Conservation (phyloP, 176 grass and related monocot genomes). For the Bonia amplexicaulis region DNA sequence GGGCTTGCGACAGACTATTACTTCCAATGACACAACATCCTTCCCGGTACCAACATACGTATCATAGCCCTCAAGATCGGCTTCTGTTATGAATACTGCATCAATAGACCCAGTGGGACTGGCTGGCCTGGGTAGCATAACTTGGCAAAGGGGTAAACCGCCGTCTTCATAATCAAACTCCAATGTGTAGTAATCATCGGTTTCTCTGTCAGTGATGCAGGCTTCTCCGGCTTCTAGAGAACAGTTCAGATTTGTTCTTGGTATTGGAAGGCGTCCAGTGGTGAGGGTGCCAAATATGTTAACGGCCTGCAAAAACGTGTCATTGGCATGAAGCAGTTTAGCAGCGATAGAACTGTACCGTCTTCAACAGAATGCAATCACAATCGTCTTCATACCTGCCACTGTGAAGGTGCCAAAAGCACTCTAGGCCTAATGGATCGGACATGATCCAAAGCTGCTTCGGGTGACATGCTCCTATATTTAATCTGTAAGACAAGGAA, state of each 20-base stretch:
- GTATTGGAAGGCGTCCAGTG: slow-evolving; percentile 30
- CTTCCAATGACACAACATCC: slow-evolving; percentile 18
- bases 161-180: slow-evolving; percentile 48
- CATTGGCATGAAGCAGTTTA: not conserved
- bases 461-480: slow-evolving; percentile 74
- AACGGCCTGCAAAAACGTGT: slow-evolving; percentile 60
- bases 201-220: slow-evolving; percentile 1
- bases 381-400: slow-evolving; percentile 51
- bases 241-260: slow-evolving; percentile 13
- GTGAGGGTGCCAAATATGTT: slow-evolving; percentile 47
- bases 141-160: slow-evolving; percentile 41
- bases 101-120: slow-evolving; percentile 39
- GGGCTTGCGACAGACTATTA: slow-evolving; percentile 35
- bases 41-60: slow-evolving; percentile 25
- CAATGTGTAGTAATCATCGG: slow-evolving; percentile 15
- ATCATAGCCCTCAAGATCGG: slow-evolving; percentile 84
- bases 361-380: slow-evolving; percentile 2
- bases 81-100: slow-evolving; percentile 66
- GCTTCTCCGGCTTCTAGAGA: slow-evolving; percentile 24
- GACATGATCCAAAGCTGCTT: slow-evolving; percentile 81
- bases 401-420: slow-evolving; percentile 76
- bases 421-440: slow-evolving; percentile 84
- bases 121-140: slow-evolving; percentile 37
- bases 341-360: not conserved
- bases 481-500: slow-evolving; percentile 54